Evolutionary conservation across 2,329 filamentous ascomycete genomes (phyloP), one percentile per base, ranked within the genome.

Genomic region (Xylaria polymorpha): DNA sequence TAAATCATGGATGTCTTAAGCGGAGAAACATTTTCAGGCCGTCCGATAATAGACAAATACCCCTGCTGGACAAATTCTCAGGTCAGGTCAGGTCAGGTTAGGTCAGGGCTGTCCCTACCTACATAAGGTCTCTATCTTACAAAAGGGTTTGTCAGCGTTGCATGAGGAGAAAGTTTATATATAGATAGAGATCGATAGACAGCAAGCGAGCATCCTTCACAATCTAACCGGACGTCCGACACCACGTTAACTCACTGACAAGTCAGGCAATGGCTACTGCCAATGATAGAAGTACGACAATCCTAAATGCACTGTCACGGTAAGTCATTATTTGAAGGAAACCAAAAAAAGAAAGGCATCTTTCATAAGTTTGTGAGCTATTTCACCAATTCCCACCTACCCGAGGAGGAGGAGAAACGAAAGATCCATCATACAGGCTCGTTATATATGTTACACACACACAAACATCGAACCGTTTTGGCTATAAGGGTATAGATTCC

Each of bases 401-500:
- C 50, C 8, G 25, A 41, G 53, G 20, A 29, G 25, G 25, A 29
- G 25, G 25, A 37, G 35, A 37, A 61, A 39, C 44, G 48, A 44
- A 39, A 67, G n/a, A 25, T 44, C n/a, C 32, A 64, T 48, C 32
- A 64, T 48, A 29, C 50, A 51, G 43, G 44, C 35, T 61, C 43
- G 44, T 64, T n/a, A 32, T 61, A 60, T 66, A 59, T 70, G 50
- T 56, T 66, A 58, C n/a, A 68, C 32, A 10, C 60, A 64, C 32
- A 10, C 60, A 64, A 48, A 57, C 39, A 61, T 58, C 14, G 46
- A 61, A 68, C 20, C 48, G 35, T 43, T 48, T 61, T 44, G 15
- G 53, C 35, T 65, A 48, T 59, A 58, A n/a, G 68, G 64, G 65
- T 70, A 70, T 65, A 70, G 22, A 43, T 59, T 61, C 25, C 51